These are phyloP conservation scores for Gossypium laxum DNA, from an alignment of 441 rosid genomes.

Conservation along the genomic window DNA sequence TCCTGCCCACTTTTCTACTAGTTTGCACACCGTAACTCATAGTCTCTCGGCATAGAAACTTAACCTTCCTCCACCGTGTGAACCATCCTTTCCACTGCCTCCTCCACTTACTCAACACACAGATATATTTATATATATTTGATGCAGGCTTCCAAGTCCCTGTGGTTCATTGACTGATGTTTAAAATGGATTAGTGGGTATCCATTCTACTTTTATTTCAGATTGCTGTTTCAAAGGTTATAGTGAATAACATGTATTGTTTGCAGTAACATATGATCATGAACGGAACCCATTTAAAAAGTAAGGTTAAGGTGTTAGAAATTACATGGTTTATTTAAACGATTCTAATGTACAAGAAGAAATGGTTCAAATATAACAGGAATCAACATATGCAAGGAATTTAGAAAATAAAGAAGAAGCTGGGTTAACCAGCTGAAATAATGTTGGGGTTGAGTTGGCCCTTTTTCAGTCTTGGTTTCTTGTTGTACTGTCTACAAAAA, in stretches of 20 bases:
- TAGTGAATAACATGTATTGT: not conserved
- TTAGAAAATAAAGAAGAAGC: conserved; percentile 1
- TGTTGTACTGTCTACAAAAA: conserved; percentile 60
- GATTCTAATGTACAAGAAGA: not conserved
- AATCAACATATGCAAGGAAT: not conserved
- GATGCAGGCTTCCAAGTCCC: not conserved
- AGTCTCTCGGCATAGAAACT: not conserved
- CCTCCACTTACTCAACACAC: not conserved
- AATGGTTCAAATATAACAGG: not conserved
- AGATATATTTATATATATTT: not conserved
- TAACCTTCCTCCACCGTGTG: not conserved
- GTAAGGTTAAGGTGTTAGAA: not conserved
- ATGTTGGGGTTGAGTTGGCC: conserved; percentile 14
- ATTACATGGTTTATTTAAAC: not conserved
- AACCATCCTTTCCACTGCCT: not conserved
- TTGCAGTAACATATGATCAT: not conserved
- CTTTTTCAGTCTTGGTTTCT: conserved; percentile 35
- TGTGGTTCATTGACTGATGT: conserved; percentile 30
- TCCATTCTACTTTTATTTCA: not conserved
- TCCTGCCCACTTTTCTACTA: not conserved
- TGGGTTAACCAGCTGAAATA: not conserved
- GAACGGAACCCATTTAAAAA: not conserved
- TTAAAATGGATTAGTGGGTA: conserved; percentile 11
- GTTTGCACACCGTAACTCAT: not conserved
- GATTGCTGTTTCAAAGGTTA: not conserved